Conservation (phyloP, 169 alveolate species). For the Plasmodium berghei region DNA sequence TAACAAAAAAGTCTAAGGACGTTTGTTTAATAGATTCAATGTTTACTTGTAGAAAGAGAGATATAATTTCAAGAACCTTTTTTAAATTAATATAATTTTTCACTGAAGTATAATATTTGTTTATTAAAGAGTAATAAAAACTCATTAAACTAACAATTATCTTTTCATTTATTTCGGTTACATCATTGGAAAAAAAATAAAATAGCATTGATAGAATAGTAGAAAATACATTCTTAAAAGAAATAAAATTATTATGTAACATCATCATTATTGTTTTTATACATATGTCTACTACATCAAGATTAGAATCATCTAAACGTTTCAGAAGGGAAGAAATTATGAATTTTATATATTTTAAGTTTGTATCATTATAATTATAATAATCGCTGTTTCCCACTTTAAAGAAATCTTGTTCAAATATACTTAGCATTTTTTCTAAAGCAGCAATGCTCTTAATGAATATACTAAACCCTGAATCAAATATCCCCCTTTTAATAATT, state of each 20-base stretch:
- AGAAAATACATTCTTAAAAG: conserved; percentile 66
- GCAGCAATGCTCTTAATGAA: conserved; percentile 60
- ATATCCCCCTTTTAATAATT: conserved; percentile 67
- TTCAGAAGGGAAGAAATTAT: conserved; percentile 74
- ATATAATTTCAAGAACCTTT: conserved; percentile 69
- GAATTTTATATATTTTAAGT: conserved; percentile 37
- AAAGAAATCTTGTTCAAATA: conserved; percentile 34
- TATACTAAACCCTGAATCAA: conserved; percentile 55
- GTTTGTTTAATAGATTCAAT: conserved; percentile 67
- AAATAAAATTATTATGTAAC: conserved; percentile 68
- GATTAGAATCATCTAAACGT: conserved; percentile 73
- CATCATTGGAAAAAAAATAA: conserved; percentile 60
- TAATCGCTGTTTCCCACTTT: conserved; percentile 20
- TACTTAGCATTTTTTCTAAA: conserved; percentile 59
- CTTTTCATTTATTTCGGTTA: conserved; percentile 65
- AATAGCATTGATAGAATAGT: conserved; percentile 69
- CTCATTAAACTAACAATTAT: conserved; percentile 77
- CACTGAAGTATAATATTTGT: conserved; percentile 69
- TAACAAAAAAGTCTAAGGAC: conserved; percentile 67
- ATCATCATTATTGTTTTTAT: conserved; percentile 76
- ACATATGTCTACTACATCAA: conserved; percentile 67
- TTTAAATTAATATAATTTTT: conserved; percentile 71
- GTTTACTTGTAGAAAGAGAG: conserved; percentile 60
- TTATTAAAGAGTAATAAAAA: conserved; percentile 72
- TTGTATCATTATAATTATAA: conserved; percentile 14